Base-by-base conservation (phyloP, 2,329 filamentous ascomycete species). In the Pestalotiopsis sp. region DNA sequence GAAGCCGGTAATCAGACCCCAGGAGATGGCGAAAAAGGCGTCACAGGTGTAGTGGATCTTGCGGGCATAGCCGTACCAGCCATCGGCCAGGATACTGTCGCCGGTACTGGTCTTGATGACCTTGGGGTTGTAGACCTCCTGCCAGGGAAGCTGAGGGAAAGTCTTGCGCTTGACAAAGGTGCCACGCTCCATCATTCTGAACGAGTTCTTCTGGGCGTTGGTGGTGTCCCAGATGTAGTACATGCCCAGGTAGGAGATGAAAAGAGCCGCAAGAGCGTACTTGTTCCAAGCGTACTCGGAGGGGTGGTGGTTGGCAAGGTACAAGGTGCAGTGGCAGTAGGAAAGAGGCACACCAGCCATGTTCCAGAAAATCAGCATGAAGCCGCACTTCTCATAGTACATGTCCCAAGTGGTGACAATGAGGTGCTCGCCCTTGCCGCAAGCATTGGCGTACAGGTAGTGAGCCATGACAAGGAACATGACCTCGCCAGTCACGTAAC, bases 291-390 rank as follows among this genome's bases (percentile, higher is more conserved):
- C 86, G 81, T 97, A 97, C 69, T 89, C 89, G 45, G 89, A 86
- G 0, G 95, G 92, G 75, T 92, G 83, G 80, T 97, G 94, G 81
- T 92, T 95, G 73, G 94, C 94, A 65, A 97, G 87, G 83, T 93
- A 97, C 75, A 97, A 90, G 63, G 93, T 95, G 87, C 93, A 96
- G 85, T 97, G 94, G 84, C 94, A 97, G 87, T 97, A 97, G 67
- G 91, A 94, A 66, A 97, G 86, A 14, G 94, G 94, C 31, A 97
- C 94, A 73, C 94, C 94, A 61, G 94, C 94, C 79, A 97, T 85
- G 82, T 97, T 97, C 94, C 94, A 97, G 89, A 97, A 97, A 80
- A 97, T 97, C 73, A 97, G 89, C 94, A 97, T 97, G 85, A 97
- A 97, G 66, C 94, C 94, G 89, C 93, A 95, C 83, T 97, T 97